A percentile compares a stretch with the other conserved stretches of the same genome.
phyloP scores from a whole-genome alignment of 1,284 basidiomycete genomes.

The Sanghuangporus weigelae region DNA sequence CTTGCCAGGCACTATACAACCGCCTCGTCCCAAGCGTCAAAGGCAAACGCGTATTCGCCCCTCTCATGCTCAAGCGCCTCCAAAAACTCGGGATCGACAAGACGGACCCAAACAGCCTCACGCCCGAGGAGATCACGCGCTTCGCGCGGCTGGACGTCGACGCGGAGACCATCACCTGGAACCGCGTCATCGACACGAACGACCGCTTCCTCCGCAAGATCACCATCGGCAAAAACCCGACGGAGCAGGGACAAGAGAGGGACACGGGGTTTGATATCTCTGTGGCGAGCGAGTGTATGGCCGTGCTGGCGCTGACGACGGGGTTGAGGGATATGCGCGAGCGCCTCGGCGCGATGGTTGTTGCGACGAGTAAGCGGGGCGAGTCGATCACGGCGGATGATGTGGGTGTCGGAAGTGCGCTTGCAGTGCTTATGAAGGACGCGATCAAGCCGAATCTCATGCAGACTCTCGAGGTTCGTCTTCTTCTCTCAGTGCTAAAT shows the following conservation, averaged over 20 bases:
- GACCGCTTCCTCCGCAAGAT: constrained; percentile 89
- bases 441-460: constrained; percentile 99
- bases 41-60: constrained; percentile 91
- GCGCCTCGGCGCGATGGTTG: constrained; percentile 91
- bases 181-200: constrained; percentile 95
- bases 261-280: constrained; percentile 95
- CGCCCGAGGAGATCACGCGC: constrained; percentile 84
- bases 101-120: constrained; percentile 89
- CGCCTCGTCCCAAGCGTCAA: constrained; percentile 93
- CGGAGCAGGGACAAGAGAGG: constrained; percentile 88
- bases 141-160: constrained; percentile 95
- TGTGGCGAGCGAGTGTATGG: constrained; percentile 98
- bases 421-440: constrained; percentile 98
- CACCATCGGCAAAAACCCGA: constrained; percentile 85
- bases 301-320: constrained; percentile 89
- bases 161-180: constrained; percentile 92
- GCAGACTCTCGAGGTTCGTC: constrained; percentile 85
- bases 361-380: constrained; percentile 90
- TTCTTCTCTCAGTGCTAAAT: too few species aligned
- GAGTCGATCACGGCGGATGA: constrained; percentile 96
- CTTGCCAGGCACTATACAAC: constrained; percentile 70
- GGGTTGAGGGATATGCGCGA: constrained; percentile 90
- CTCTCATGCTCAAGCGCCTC: constrained; percentile 94
- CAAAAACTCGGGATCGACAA: constrained; percentile 96
- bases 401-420: constrained; percentile 91